Conservation (phyloP, 805 yeast genomes). For the Candida glaebosa region DNA sequence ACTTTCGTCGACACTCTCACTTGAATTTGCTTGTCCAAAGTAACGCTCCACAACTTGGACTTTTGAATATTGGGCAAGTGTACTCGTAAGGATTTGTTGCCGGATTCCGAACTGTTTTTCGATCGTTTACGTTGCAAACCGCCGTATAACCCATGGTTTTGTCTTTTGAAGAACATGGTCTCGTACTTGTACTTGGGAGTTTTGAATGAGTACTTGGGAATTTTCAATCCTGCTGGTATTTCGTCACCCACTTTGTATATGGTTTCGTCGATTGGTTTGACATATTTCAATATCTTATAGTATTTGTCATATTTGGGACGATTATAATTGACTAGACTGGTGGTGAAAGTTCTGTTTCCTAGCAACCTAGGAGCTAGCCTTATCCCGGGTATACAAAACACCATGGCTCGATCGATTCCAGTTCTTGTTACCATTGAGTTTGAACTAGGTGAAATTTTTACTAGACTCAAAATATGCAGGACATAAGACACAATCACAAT, state of each 20-base stretch:
- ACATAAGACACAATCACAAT: not conserved
- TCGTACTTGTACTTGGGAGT: constrained; percentile 50
- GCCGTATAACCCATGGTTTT: constrained; percentile 86
- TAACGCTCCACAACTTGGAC: constrained; percentile 80
- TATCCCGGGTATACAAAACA: not conserved
- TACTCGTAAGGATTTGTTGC: constrained; percentile 66
- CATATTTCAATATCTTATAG: constrained; percentile 38
- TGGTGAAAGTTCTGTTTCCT: constrained; percentile 6
- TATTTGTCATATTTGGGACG: constrained; percentile 27
- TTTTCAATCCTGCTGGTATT: constrained; percentile 21
- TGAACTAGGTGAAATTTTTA: not conserved
- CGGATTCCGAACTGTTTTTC: constrained; percentile 71
- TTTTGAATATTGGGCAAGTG: constrained; percentile 81
- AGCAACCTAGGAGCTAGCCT: not conserved
- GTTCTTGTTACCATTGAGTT: not conserved
- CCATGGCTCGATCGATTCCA: not conserved
- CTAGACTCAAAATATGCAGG: not conserved
- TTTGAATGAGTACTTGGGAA: constrained; percentile 20
- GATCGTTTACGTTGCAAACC: constrained; percentile 80
- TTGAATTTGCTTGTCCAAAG: constrained; percentile 53
- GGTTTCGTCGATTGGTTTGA: constrained; percentile 33
- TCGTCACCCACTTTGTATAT: constrained; percentile 35
- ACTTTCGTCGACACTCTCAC: constrained; percentile 75
- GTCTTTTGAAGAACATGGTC: constrained; percentile 72
- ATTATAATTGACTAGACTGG: constrained; percentile 6